Conservation (phyloP, 2,329 filamentous ascomycete genomes). For the Emergomyces pasteurianus region DNA sequence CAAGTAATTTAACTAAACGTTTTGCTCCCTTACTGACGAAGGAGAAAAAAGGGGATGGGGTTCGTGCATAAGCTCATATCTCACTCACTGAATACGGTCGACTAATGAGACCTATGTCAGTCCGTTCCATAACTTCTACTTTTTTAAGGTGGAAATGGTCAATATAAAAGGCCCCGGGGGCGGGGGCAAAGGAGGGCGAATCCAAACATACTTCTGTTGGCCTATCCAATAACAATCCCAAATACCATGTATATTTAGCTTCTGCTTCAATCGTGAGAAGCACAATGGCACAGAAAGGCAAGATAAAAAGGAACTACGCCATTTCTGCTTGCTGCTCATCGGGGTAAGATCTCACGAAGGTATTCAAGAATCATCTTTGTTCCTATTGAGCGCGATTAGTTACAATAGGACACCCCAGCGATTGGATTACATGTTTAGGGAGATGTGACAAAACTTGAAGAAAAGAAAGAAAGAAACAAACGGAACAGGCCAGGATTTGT, state of each 20-base stretch:
- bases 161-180: not conserved
- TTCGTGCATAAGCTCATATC: not conserved
- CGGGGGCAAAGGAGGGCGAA: not conserved
- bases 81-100: conserved; percentile 42
- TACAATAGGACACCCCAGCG: not conserved
- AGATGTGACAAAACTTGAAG: no score
- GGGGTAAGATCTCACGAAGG: conserved; percentile 30
- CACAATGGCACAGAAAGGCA: not conserved
- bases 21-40: no score
- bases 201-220: conserved; percentile 1
- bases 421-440: not conserved
- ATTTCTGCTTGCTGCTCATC: not conserved
- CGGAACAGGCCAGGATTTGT: not conserved
- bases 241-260: not conserved
- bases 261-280: not conserved
- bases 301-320: not conserved
- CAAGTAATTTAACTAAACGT: not conserved
- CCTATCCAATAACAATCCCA: not conserved
- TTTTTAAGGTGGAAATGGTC: not conserved
- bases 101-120: conserved; percentile 19
- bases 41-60: not conserved
- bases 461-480: not conserved
- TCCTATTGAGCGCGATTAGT: conserved; percentile 16
- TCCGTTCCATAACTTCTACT: not conserved
- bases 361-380: conserved; percentile 38